Conservation (phyloP, 2,329 filamentous ascomycete species). For the Uncinocarpus reesii region DNA sequence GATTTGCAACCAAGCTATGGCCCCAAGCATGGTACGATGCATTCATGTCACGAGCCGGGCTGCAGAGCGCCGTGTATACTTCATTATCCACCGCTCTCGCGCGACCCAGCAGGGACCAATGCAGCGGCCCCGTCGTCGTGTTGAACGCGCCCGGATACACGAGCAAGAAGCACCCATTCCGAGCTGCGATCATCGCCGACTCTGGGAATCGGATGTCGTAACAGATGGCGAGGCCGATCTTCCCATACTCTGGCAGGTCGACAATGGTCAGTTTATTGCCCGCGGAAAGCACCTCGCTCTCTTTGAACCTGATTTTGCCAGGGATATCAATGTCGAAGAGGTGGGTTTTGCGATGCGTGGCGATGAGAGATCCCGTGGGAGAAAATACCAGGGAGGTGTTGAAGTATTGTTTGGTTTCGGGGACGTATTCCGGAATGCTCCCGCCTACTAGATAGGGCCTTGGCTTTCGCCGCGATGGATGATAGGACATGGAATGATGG, state of each 20-base stretch:
- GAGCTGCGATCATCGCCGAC: conserved; percentile 75
- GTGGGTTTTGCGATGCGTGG: conserved; percentile 84
- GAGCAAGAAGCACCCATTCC: conserved; percentile 75
- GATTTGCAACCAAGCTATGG: conserved; percentile 79
- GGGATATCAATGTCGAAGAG: conserved; percentile 98
- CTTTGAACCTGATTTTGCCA: conserved; percentile 81
- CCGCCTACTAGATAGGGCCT: conserved; percentile 78
- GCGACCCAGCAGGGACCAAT: conserved; percentile 77
- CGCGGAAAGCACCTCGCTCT: conserved; percentile 77
- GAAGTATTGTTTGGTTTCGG: conserved; percentile 61
- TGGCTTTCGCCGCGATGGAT: conserved; percentile 65
- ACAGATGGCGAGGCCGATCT: conserved; percentile 82
- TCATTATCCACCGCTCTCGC: conserved; percentile 89
- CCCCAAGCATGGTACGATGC: conserved; percentile 84
- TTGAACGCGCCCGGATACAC: conserved; percentile 98
- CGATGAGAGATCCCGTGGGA: conserved; percentile 68
- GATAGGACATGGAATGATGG: conserved; percentile 81
- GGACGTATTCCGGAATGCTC: conserved; percentile 75
- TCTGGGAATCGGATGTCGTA: conserved; percentile 97
- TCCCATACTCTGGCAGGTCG: conserved; percentile 79
- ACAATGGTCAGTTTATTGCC: conserved; percentile 79
- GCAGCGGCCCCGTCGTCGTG: conserved; percentile 77
- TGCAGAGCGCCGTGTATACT: conserved; percentile 85
- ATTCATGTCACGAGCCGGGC: conserved; percentile 67
- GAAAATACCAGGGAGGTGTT: conserved; percentile 83